phyloP scores from a whole-genome alignment of 352 stramenopile species.

The Phytopythium oedochilum region DNA sequence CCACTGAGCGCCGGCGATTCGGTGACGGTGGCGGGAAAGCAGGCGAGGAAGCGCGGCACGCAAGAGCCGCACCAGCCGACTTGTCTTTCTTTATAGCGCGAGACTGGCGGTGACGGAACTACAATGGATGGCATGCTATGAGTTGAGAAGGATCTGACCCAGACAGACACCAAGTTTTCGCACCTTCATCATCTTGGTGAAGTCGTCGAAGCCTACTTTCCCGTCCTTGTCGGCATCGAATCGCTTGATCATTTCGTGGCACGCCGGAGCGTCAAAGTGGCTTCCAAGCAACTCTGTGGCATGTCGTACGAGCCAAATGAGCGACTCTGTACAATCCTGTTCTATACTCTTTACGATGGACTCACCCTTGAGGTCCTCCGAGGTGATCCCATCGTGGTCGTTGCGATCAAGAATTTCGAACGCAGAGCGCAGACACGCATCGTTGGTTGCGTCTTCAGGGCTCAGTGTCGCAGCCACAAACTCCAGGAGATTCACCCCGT shows the following conservation, averaged over 20 bases:
- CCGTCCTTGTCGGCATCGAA: slow-evolving; percentile 60
- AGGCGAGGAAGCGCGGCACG: background rate
- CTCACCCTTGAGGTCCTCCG: slow-evolving; percentile 40
- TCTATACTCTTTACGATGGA: no score
- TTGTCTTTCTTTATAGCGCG: slow-evolving; percentile 6
- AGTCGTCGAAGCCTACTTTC: slow-evolving; percentile 68
- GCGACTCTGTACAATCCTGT: no score
- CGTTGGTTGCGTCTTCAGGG: slow-evolving; percentile 48
- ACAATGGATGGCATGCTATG: background rate
- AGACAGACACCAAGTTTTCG: no score
- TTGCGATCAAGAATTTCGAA: slow-evolving; percentile 67
- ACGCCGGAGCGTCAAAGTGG: slow-evolving; percentile 48
- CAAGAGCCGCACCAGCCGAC: background rate
- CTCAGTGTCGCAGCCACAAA: slow-evolving; percentile 73
- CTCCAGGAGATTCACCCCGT: slow-evolving; percentile 72
- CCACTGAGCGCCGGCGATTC: slow-evolving; percentile 1
- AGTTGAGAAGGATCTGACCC: background rate
- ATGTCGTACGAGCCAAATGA: background rate
- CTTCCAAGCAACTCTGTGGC: slow-evolving; percentile 46
- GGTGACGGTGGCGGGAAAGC: slow-evolving; percentile 2
- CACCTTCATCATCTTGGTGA: slow-evolving; percentile 59
- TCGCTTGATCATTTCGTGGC: slow-evolving; percentile 63
- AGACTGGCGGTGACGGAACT: slow-evolving; percentile 7
- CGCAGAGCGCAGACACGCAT: slow-evolving; percentile 43
- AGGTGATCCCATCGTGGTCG: slow-evolving; percentile 49